These are phyloP conservation scores for Pouteria glomerata DNA, from an alignment of 148 eudicot species.

Conservation along the genomic window DNA sequence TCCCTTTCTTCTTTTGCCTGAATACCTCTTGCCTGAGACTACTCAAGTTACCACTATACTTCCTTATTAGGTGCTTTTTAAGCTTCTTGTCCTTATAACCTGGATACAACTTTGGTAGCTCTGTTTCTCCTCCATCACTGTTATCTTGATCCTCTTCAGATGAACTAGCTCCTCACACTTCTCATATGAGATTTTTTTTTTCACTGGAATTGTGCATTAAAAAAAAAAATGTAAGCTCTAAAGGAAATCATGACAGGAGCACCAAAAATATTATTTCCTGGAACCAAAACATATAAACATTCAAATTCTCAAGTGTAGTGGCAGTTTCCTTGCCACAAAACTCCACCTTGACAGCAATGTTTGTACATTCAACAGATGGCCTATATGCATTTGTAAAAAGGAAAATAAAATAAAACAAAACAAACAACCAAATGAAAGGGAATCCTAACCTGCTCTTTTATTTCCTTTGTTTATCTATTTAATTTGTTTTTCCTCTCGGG, in stretches of 20 bases:
- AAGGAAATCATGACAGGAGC: background rate
- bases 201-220: background rate
- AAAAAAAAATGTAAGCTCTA: background rate
- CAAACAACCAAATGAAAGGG: background rate
- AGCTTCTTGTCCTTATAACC: background rate
- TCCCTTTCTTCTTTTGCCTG: background rate
- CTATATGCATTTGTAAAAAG: background rate
- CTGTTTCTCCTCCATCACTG: background rate
- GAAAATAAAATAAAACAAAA: too few relatives aligned
- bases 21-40: too few relatives aligned
- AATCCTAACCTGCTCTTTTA: background rate
- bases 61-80: background rate
- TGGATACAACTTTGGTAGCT: background rate
- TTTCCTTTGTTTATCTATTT: background rate
- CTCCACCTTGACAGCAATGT: background rate
- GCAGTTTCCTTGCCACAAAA: background rate
- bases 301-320: background rate
- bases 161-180: background rate
- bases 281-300: too few relatives aligned
- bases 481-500: background rate
- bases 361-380: too few relatives aligned
- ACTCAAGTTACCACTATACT: background rate
- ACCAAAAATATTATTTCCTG: too few relatives aligned
- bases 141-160: too few relatives aligned
- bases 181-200: background rate